Evolutionary conservation across 345 rosid species (phyloP).

Genomic region (Raphanus raphanistrum): DNA sequence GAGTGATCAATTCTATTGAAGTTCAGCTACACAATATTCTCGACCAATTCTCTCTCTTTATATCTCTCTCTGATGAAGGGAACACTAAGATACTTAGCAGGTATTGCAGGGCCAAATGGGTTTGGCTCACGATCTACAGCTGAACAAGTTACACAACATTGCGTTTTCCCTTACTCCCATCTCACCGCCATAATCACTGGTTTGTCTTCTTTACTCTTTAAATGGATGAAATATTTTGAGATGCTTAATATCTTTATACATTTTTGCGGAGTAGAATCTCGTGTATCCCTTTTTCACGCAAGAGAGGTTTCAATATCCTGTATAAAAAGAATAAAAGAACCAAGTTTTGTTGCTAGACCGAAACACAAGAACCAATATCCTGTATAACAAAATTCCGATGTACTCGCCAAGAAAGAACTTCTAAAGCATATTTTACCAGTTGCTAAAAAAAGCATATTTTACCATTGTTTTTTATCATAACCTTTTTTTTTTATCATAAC

Average conservation of each 20-base stretch:
- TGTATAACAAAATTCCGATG: background rate
- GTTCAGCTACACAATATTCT: background rate
- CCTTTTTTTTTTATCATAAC: no score
- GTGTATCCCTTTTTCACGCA: background rate
- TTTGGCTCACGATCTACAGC: slow-evolving; percentile 93
- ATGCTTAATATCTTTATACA: background rate
- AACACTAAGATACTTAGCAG: slow-evolving; percentile 74
- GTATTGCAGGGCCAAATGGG: slow-evolving; percentile 94
- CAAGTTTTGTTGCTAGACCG: background rate
- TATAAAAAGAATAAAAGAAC: background rate
- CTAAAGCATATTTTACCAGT: background rate
- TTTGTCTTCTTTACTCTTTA: slow-evolving; percentile 25
- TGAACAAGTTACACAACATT: slow-evolving; percentile 63
- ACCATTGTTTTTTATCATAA: no score
- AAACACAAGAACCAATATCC: background rate
- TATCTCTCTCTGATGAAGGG: slow-evolving; percentile 56
- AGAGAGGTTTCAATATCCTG: background rate
- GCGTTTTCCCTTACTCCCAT: slow-evolving; percentile 27
- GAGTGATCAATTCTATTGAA: slow-evolving; percentile 17
- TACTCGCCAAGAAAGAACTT: background rate
- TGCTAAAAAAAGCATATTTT: no score
- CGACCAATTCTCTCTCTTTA: slow-evolving; percentile 21
- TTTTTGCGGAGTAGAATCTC: background rate
- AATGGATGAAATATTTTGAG: background rate
- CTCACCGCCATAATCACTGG: slow-evolving; percentile 44